phyloP scores from a whole-genome alignment of 768 basidiomycete genomes.

The Agrocybe chaxingu region DNA sequence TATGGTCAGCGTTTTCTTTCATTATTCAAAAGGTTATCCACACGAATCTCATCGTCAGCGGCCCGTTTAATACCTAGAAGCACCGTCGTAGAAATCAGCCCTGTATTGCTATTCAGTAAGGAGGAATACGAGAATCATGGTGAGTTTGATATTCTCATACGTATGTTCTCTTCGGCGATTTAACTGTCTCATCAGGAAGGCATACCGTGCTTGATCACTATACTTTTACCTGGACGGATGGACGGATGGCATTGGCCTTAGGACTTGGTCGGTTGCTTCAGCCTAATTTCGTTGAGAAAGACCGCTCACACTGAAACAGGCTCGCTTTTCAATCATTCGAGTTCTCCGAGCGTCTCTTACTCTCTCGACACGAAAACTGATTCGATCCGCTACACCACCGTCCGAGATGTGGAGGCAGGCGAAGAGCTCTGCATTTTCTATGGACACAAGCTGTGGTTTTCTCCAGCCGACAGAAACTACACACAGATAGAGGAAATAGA shows the following conservation, averaged over 20 bases:
- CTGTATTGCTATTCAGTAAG: slow-evolving; percentile 72
- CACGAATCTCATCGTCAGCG: slow-evolving; percentile 34
- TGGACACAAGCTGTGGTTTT: slow-evolving; percentile 65
- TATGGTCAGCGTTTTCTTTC: slow-evolving; percentile 43
- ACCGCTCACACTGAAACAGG: slow-evolving; percentile 30
- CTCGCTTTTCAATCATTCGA: slow-evolving; percentile 79
- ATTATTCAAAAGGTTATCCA: slow-evolving; percentile 3
- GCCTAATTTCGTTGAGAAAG: not conserved
- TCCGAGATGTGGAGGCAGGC: slow-evolving; percentile 45
- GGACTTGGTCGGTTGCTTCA: slow-evolving; percentile 59
- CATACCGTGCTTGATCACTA: slow-evolving; percentile 72
- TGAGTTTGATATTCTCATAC: slow-evolving; percentile 11
- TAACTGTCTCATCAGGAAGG: slow-evolving; percentile 22
- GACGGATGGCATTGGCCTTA: slow-evolving; percentile 72
- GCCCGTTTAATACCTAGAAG: slow-evolving; percentile 50
- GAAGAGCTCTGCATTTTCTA: slow-evolving; percentile 85
- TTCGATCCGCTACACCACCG: slow-evolving; percentile 61
- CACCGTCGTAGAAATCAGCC: slow-evolving; percentile 79
- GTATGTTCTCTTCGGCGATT: not conserved
- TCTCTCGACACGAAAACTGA: slow-evolving; percentile 47
- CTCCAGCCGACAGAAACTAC: slow-evolving; percentile 28
- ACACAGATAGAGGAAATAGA: slow-evolving; percentile 4
- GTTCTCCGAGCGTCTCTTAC: slow-evolving; percentile 68
- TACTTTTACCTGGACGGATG: slow-evolving; percentile 72
- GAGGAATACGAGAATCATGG: slow-evolving; percentile 70